phyloP scores from a whole-genome alignment of 805 yeast species.

The Cyberlindnera maclurae region DNA sequence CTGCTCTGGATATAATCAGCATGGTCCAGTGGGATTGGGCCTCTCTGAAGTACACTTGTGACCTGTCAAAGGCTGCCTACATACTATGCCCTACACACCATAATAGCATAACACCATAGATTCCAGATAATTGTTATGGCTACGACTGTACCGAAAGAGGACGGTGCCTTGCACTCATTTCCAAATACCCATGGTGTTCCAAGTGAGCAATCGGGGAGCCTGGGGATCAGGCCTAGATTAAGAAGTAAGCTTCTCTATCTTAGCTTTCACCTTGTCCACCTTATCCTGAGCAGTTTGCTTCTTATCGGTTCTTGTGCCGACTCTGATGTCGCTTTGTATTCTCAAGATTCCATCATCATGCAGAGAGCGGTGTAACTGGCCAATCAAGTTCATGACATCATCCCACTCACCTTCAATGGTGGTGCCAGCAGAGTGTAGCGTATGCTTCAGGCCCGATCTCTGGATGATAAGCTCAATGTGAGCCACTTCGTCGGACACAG shows the following conservation, averaged over 20 bases:
- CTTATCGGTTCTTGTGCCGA: conserved; percentile 81
- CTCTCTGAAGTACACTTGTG: too few relatives aligned
- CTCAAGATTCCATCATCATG: conserved; percentile 70
- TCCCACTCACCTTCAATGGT: conserved; percentile 92
- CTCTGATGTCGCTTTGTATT: conserved; percentile 79
- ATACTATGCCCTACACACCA: too few relatives aligned
- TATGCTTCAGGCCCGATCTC: conserved; percentile 53
- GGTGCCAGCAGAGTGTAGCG: conserved; percentile 88
- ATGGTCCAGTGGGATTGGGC: too few relatives aligned
- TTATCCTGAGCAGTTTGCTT: conserved; percentile 67
- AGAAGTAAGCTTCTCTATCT: conserved; percentile 24
- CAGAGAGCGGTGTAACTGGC: conserved; percentile 64
- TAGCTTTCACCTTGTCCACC: conserved; percentile 54
- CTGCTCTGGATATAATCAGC: too few relatives aligned
- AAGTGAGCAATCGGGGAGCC: too few relatives aligned
- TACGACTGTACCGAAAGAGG: too few relatives aligned
- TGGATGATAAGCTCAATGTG: conserved; percentile 58
- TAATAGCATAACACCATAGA: too few relatives aligned
- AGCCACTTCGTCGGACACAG: conserved; percentile 78
- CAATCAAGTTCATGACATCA: conserved; percentile 74
- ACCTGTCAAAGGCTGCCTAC: too few relatives aligned
- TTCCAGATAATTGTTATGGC: too few relatives aligned
- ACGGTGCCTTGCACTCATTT: too few relatives aligned
- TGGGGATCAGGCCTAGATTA: too few relatives aligned
- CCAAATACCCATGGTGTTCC: too few relatives aligned